These are phyloP conservation scores for Begonia loranthoides DNA, from an alignment of 306 rosid species.

Conservation along the genomic window DNA sequence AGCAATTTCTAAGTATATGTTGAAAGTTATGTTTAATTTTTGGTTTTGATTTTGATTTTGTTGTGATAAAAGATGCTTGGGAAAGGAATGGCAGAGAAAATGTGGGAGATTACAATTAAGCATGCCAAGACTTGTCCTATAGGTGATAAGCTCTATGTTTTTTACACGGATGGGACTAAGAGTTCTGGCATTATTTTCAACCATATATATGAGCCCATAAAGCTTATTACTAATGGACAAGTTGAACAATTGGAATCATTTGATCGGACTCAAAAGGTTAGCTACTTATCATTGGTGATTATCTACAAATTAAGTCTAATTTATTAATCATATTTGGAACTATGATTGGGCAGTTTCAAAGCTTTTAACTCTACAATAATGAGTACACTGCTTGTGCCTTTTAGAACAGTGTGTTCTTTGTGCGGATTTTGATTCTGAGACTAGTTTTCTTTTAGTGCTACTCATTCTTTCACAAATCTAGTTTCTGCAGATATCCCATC, in stretches of 20 bases:
- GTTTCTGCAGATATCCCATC: slow-evolving; percentile 48
- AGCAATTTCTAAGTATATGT: no score
- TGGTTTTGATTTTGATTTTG: no score
- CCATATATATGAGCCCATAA: slow-evolving; percentile 68
- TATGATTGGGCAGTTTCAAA: not conserved
- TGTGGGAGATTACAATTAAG: slow-evolving; percentile 90
- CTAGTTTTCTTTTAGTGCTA: no score
- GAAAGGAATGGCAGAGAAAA: slow-evolving; percentile 83
- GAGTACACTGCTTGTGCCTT: no score
- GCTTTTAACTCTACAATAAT: no score
- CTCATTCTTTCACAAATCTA: not conserved
- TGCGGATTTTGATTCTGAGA: no score
- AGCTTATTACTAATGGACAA: slow-evolving; percentile 60
- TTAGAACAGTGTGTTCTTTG: no score
- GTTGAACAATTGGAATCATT: slow-evolving; percentile 63
- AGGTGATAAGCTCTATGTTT: slow-evolving; percentile 66
- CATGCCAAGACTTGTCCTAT: slow-evolving; percentile 89
- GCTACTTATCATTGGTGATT: not conserved
- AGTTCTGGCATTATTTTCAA: slow-evolving; percentile 61
- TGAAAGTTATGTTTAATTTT: no score
- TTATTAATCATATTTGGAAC: not conserved
- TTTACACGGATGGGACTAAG: slow-evolving; percentile 39
- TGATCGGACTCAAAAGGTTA: slow-evolving; percentile 60
- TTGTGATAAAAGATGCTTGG: slow-evolving; percentile 37
- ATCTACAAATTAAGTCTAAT: not conserved